Evolutionary conservation across 345 rosid genomes (phyloP).

Genomic region (Aquilaria sinensis): DNA sequence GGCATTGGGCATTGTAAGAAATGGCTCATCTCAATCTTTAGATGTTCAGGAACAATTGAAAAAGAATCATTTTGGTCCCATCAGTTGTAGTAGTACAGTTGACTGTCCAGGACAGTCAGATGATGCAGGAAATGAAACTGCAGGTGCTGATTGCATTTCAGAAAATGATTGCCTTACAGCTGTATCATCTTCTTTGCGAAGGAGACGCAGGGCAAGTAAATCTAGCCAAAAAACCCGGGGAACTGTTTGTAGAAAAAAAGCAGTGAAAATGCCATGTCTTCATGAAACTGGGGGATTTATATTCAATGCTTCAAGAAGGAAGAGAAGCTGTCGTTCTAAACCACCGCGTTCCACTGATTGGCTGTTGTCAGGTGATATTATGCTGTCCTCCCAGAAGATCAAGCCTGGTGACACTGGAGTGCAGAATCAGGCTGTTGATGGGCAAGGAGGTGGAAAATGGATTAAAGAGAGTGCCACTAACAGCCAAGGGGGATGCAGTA

Average conservation of each 20-base stretch:
- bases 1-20: slow-evolving; percentile 15
- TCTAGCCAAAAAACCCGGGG: slow-evolving; percentile 32
- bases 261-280: slow-evolving; percentile 26
- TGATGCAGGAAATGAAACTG: slow-evolving; percentile 34
- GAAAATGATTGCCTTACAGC: slow-evolving; percentile 26
- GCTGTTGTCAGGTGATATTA: slow-evolving; percentile 53
- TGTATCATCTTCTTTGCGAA: slow-evolving; percentile 31
- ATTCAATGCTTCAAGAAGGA: slow-evolving; percentile 44
- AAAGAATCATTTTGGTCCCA: slow-evolving; percentile 18
- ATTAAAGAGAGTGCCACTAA: slow-evolving; percentile 23
- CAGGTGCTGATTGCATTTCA: slow-evolving; percentile 32
- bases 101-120: slow-evolving; percentile 22
- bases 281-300: slow-evolving; percentile 28
- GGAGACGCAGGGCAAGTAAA: slow-evolving; percentile 38
- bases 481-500: slow-evolving; percentile 27
- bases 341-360: slow-evolving; percentile 63
- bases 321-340: slow-evolving; percentile 64
- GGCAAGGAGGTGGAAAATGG: slow-evolving; percentile 28
- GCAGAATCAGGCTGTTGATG: slow-evolving; percentile 26
- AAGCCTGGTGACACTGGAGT: slow-evolving; percentile 29
- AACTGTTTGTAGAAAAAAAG: slow-evolving; percentile 35
- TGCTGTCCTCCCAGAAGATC: slow-evolving; percentile 33
- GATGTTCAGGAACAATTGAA: slow-evolving; percentile 18
- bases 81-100: slow-evolving; percentile 25
- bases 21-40: slow-evolving; percentile 24